phyloP scores from a whole-genome alignment of 257 asterid species.

The Plantago ovata region DNA sequence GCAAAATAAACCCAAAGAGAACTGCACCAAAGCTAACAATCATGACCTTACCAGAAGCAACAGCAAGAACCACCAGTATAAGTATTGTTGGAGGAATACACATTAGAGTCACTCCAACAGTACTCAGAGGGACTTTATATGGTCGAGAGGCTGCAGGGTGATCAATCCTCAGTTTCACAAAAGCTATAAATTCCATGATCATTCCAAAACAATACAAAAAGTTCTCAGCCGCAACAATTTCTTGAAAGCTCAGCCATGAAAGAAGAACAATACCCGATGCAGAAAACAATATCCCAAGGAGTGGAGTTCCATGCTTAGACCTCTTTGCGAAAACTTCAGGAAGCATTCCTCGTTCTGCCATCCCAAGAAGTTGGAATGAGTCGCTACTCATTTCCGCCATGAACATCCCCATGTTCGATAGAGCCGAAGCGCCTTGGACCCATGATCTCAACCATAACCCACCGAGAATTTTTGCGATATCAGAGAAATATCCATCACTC shows the following conservation, averaged over 20 bases:
- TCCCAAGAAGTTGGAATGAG: slow-evolving; percentile 70
- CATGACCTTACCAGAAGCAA: slow-evolving; percentile 51
- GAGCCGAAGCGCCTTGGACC: slow-evolving; percentile 65
- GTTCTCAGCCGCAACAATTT: slow-evolving; percentile 67
- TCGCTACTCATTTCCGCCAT: slow-evolving; percentile 74
- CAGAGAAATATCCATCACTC: slow-evolving; percentile 67
- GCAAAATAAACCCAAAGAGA: slow-evolving; percentile 41
- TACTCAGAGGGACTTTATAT: slow-evolving; percentile 53
- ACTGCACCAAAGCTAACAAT: slow-evolving; percentile 42
- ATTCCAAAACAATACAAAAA: slow-evolving; percentile 63
- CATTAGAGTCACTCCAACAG: slow-evolving; percentile 36
- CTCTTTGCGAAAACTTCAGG: slow-evolving; percentile 43
- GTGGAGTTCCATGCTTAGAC: slow-evolving; percentile 52
- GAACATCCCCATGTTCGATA: slow-evolving; percentile 77
- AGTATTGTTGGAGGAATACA: slow-evolving; percentile 49
- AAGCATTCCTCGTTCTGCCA: slow-evolving; percentile 66
- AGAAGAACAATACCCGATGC: slow-evolving; percentile 56
- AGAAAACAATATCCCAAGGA: slow-evolving; percentile 49
- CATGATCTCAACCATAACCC: slow-evolving; percentile 63
- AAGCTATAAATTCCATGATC: slow-evolving; percentile 62
- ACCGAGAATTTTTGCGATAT: slow-evolving; percentile 53
- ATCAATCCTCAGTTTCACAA: slow-evolving; percentile 54
- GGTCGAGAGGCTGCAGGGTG: slow-evolving; percentile 51
- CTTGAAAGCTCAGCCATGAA: slow-evolving; percentile 74
- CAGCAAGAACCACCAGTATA: slow-evolving; percentile 41